These are phyloP conservation scores for Scolecobasidium constrictum DNA, from an alignment of 2,329 filamentous ascomycete genomes.

Conservation along the genomic window DNA sequence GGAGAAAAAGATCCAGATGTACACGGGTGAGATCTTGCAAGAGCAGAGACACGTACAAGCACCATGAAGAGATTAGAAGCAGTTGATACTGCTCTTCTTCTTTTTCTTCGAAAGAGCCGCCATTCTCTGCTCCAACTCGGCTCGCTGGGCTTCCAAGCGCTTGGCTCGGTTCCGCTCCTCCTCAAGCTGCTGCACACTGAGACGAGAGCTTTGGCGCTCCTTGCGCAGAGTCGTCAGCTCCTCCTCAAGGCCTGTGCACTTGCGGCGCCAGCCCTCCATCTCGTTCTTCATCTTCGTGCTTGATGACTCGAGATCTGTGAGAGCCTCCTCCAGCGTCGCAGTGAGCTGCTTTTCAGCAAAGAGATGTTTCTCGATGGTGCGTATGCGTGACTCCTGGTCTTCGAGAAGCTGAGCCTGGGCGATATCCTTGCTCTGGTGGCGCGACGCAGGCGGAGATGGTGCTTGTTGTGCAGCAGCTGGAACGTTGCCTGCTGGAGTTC, in stretches of 20 bases:
- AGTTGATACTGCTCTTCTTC: conserved; percentile 84
- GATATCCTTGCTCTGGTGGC: conserved; percentile 74
- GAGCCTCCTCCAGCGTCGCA: conserved; percentile 85
- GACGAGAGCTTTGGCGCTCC: conserved; percentile 47
- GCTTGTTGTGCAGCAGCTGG: conserved; percentile 38
- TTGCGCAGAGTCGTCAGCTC: conserved; percentile 56
- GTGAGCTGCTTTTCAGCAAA: conserved; percentile 95
- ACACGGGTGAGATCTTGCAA: background rate
- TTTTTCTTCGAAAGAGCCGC: conserved; percentile 72
- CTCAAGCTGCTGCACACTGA: conserved; percentile 79
- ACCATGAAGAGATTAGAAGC: conserved; percentile 67
- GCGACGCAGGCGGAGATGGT: conserved; percentile 48
- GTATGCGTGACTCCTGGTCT: conserved; percentile 89
- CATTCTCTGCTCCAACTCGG: conserved; percentile 83
- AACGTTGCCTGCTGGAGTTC: conserved; percentile 29
- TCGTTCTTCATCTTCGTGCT: conserved; percentile 87
- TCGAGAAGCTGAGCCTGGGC: conserved; percentile 73
- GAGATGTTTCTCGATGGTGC: conserved; percentile 92
- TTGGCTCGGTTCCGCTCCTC: conserved; percentile 90
- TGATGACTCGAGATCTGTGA: conserved; percentile 85
- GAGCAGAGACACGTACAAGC: no score
- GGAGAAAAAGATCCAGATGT: background rate
- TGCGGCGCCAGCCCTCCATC: conserved; percentile 82
- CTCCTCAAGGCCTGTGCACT: conserved; percentile 62
- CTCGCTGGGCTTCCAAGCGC: conserved; percentile 78